These are phyloP conservation scores for Tulasnella sp. DNA, from an alignment of 768 basidiomycete genomes.

Conservation along the genomic window DNA sequence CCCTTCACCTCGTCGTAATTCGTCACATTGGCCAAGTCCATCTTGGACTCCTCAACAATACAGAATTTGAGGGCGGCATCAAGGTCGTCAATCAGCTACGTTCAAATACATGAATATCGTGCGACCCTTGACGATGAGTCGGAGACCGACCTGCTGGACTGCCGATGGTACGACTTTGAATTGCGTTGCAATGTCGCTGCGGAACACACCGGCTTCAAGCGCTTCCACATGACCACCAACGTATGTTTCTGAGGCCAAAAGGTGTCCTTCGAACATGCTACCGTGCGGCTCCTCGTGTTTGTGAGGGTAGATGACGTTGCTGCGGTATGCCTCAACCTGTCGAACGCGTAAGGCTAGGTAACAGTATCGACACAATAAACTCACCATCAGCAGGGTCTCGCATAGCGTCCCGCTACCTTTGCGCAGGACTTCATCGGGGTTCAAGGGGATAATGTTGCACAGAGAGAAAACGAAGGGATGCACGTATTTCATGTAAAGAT, in stretches of 20 bases:
- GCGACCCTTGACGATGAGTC: not conserved
- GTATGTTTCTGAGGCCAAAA: constrained; percentile 95
- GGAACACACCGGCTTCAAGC: constrained; percentile 93
- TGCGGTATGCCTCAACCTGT: constrained; percentile 91
- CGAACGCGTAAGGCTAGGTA: not conserved
- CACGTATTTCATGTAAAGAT: constrained; percentile 99
- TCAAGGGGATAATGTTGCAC: constrained; percentile 96
- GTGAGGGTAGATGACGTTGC: constrained; percentile 93
- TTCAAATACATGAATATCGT: not conserved
- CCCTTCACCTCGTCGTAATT: constrained; percentile 91
- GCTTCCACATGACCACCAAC: constrained; percentile 99
- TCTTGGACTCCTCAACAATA: constrained; percentile 72
- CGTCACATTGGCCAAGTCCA: constrained; percentile 66
- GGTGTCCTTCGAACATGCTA: constrained; percentile 88
- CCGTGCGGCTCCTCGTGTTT: constrained; percentile 87
- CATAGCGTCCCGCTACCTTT: constrained; percentile 96
- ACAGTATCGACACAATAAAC: constrained; percentile 21
- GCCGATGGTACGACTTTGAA: constrained; percentile 90
- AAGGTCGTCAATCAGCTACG: constrained; percentile 81
- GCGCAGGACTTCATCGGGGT: constrained; percentile 89
- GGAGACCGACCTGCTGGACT: constrained; percentile 52
- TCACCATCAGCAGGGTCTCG: constrained; percentile 93
- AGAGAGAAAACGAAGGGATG: constrained; percentile 99
- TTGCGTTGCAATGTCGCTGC: constrained; percentile 87
- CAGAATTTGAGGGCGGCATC: constrained; percentile 86